Evolutionary conservation across 371 early-diverging fungal species (phyloP), one percentile per base, ranked within the genome.

Genomic region (Mortierella sp.): DNA sequence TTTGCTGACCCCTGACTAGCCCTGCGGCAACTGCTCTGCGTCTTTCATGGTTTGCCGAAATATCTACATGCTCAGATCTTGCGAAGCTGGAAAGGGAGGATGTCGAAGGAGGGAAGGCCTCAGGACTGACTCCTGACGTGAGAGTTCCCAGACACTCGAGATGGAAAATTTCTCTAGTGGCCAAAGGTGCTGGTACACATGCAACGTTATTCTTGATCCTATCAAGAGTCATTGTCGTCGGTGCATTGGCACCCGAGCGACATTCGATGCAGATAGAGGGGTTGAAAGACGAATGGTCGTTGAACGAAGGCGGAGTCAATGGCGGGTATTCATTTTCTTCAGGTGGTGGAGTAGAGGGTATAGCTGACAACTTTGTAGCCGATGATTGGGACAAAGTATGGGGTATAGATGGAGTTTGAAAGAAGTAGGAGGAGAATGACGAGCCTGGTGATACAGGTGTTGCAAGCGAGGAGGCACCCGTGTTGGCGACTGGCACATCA

Each of bases 191-290:
- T 18, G 74, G 57, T 6, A 72, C 39, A 4, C 61, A 54, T 8
- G 40, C 39, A 30, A 81, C 67, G n/a, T 72, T 75, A 49, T 60
- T 61, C 54, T 49, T 64, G 67, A 81, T 75, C 20, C 73, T 39
- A 22, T 81, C 81, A 20, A 90, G 67, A 0, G 84, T 86, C 14
- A 89, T 85, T 0, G 87, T 84, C 1, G 85, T 67, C 0, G 91
- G 89, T 75, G 87, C 87, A 49, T 89, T 91, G 3, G 89, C 87
- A 0, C 88, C 66, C 49, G 90, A 88, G 55, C 89, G 90, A 37
- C 88, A 75, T 68, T 92, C 91, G 28, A 92, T 84, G 49, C 92
- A 92, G 22, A 92, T 86, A 1, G 90, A 88, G 49, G 90, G 88
- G 32, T 83, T 84, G 58, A 88, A 83, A 24, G 86, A 86, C 67